Evolutionary conservation across 225 moss, liverwort and hornwort species (phyloP).

Genomic region (Polytrichum commune): DNA sequence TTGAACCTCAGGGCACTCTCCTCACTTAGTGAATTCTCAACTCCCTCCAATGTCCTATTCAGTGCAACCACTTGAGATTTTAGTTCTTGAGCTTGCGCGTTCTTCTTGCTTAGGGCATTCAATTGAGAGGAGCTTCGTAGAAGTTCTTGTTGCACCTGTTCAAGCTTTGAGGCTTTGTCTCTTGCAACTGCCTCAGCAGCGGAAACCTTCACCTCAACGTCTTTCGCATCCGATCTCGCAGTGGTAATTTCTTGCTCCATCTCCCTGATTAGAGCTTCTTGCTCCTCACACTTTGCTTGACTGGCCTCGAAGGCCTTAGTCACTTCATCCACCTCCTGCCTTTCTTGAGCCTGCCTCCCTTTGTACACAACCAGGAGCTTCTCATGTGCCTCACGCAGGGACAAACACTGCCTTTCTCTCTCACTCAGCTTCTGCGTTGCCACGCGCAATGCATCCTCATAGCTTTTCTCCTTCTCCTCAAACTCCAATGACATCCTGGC

Average conservation of each 20-base stretch:
- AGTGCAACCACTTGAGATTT: slow-evolving; percentile 26
- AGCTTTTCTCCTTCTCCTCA: slow-evolving; percentile 68
- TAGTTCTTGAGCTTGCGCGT: slow-evolving; percentile 31
- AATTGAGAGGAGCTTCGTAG: slow-evolving; percentile 38
- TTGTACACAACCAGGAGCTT: slow-evolving; percentile 46
- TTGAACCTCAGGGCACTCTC: slow-evolving; percentile 39
- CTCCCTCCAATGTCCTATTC: slow-evolving; percentile 44
- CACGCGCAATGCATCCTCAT: slow-evolving; percentile 30
- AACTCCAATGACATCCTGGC: slow-evolving; percentile 34
- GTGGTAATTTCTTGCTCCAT: slow-evolving; percentile 46
- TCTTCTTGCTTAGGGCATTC: slow-evolving; percentile 28
- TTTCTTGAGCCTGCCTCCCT: slow-evolving; percentile 41
- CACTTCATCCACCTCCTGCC: slow-evolving; percentile 56
- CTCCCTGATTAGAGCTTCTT: slow-evolving; percentile 40
- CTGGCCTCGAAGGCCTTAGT: slow-evolving; percentile 51
- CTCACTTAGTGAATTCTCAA: slow-evolving; percentile 53
- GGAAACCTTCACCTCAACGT: slow-evolving; percentile 40
- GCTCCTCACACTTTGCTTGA: slow-evolving; percentile 46
- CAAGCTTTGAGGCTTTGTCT: slow-evolving; percentile 41
- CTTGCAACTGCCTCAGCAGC: slow-evolving; percentile 50
- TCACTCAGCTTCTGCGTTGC: slow-evolving; percentile 40
- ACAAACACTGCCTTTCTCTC: slow-evolving; percentile 45
- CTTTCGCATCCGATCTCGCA: slow-evolving; percentile 30
- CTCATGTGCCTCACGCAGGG: slow-evolving; percentile 54
- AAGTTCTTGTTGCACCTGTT: slow-evolving; percentile 21